Base-by-base conservation (phyloP, 2,329 filamentous ascomycete species). In the Immersiporthe knoxdaviesiana region DNA sequence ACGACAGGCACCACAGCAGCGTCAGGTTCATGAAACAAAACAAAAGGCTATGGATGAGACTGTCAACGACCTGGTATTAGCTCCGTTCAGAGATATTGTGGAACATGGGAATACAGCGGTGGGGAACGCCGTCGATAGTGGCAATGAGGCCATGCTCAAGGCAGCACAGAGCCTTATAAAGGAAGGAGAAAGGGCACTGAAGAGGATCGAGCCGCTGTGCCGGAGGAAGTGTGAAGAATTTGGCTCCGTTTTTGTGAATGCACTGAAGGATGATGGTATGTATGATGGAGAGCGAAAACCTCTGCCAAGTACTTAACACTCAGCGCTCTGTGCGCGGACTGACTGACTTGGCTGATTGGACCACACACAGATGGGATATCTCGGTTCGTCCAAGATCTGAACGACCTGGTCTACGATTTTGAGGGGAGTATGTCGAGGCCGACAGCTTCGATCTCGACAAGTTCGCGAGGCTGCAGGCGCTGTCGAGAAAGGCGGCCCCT, bases 201-300 rank as follows among this genome's bases (percentile, higher is more conserved):
- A 84, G 74, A 81, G 78, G 66, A 81, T 88, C 56, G 84, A 86
- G 72, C 84, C 84, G 47, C 75, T 86, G 16, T 87, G 84, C 74
- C 80, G 78, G 70, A 84, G 82, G 66, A 79, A 83, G 61, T 75
- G 82, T 58, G 81, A 83, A 8, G 82, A 86, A 50, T 87, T 85
- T 66, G 83, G 84, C 6, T 72, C 76, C 32, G 82, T 79, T 70
- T 88, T 88, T 72, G 75, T 85, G 27, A 78, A 83, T 70, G 83
- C 83, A 7, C 78, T 88, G 35, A 85, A 84, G 71, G 85, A 86
- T 65, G 84, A 87, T 71, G 84, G 86, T 88, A 78, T 73, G 81
- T 88, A 78, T 73, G 81, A 72, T 37, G 58, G 58, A 50, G 32
- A 30, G 52, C 4, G 35, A 4, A 18, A 18, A 5, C 67, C 52